A percentile compares a stretch with the other conserved stretches of the same genome.
Conservation (phyloP, 2,329 filamentous ascomycete genomes). For the Ciborinia camelliae region DNA sequence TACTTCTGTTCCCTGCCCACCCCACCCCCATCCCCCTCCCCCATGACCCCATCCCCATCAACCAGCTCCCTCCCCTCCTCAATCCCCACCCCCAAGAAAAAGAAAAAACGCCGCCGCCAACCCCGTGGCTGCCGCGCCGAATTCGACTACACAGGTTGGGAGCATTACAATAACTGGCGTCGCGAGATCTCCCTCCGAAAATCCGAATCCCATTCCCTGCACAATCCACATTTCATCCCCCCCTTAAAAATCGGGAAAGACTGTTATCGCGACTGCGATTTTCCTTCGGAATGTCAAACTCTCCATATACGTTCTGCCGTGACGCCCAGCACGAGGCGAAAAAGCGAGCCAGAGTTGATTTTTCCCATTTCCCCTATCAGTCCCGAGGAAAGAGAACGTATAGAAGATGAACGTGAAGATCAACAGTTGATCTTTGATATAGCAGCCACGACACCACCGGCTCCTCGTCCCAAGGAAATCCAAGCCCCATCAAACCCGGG, state of each 20-base stretch:
- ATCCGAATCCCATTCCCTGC: neutral
- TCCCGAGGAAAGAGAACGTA: neutral
- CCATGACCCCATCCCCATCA: neutral
- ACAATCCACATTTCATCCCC: neutral
- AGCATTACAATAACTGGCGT: conserved; percentile 16
- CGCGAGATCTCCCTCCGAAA: conserved; percentile 9
- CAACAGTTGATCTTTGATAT: conserved; percentile 14
- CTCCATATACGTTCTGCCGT: neutral
- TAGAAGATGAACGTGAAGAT: conserved; percentile 13
- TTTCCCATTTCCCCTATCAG: neutral
- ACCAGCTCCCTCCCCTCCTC: neutral
- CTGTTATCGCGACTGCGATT: conserved; percentile 18
- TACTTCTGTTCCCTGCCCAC: conserved; percentile 24
- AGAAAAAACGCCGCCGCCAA: conserved; percentile 14
- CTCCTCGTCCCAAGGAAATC: neutral
- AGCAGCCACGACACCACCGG: conserved; percentile 14
- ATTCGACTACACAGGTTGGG: conserved; percentile 24
- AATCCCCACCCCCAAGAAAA: neutral
- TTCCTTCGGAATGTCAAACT: conserved; percentile 18
- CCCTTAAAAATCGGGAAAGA: conserved; percentile 11
- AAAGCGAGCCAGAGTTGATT: conserved; percentile 11
- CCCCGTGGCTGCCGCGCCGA: conserved; percentile 19
- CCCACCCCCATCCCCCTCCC: conserved; percentile 9
- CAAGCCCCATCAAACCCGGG: neutral
- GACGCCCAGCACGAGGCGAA: neutral